These are phyloP conservation scores for Scortechinia acanthostroma DNA, from an alignment of 2,329 filamentous ascomycete species.

Conservation along the genomic window DNA sequence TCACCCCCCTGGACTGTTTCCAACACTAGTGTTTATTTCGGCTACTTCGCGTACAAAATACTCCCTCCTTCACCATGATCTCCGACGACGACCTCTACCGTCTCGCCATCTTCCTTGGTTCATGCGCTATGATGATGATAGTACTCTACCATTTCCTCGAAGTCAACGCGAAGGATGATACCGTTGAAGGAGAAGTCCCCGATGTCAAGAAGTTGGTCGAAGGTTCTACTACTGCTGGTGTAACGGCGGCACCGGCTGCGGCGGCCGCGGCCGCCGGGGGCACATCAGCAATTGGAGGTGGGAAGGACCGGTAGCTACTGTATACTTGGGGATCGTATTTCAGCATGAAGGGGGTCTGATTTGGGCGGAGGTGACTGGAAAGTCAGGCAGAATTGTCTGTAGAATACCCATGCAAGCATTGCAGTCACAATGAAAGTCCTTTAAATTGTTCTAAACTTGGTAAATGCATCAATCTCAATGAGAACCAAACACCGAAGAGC, in stretches of 20 bases:
- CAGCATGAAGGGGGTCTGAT: no score
- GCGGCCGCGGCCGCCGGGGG: background rate
- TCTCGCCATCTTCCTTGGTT: conserved; percentile 87
- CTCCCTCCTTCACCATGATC: conserved; percentile 65
- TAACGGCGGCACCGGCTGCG: background rate
- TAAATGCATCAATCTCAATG: no score
- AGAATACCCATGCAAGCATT: no score
- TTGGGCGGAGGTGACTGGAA: no score
- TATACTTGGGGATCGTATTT: no score
- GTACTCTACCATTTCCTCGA: conserved; percentile 95
- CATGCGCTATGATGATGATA: conserved; percentile 82
- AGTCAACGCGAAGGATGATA: conserved; percentile 68
- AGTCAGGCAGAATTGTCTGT: no score
- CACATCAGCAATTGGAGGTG: background rate
- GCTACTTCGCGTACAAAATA: conserved; percentile 6
- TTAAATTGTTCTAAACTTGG: no score
- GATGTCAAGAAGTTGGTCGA: background rate
- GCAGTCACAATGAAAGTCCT: no score
- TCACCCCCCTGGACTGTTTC: background rate
- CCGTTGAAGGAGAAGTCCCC: conserved; percentile 2
- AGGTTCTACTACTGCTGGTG: background rate
- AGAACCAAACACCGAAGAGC: no score
- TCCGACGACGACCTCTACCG: conserved; percentile 85
- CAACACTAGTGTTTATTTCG: conserved; percentile 6
- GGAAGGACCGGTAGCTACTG: background rate